Conservation (phyloP, 2,329 filamentous ascomycete genomes). For the Thermochaetoides dissita region DNA sequence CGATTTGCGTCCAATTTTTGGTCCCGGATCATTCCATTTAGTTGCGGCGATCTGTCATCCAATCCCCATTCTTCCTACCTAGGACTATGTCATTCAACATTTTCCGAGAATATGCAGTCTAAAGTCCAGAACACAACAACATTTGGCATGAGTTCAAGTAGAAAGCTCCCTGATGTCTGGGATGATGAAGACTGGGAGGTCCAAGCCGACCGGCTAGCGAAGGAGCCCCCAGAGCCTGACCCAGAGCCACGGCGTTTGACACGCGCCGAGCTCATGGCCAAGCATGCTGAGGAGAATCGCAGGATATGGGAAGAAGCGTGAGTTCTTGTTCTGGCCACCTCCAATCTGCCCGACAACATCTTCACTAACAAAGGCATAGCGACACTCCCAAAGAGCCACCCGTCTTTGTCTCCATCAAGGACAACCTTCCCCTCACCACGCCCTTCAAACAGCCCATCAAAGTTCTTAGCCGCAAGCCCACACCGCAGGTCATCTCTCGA, state of each 20-base stretch:
- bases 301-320: conserved; percentile 56
- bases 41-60: too few relatives aligned
- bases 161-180: conserved; percentile 61
- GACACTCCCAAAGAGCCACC: conserved; percentile 63
- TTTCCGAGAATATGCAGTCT: not conserved
- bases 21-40: too few relatives aligned
- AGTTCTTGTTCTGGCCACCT: too few relatives aligned
- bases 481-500: conserved; percentile 42
- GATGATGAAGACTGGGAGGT: conserved; percentile 72
- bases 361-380: conserved; percentile 25
- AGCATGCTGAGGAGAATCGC: conserved; percentile 71
- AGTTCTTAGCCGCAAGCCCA: conserved; percentile 71
- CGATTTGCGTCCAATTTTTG: too few relatives aligned
- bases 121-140: not conserved
- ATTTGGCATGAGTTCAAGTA: conserved; percentile 33
- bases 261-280: conserved; percentile 63
- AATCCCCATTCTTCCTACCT: too few relatives aligned
- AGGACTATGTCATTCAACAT: not conserved
- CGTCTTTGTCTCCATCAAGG: conserved; percentile 45
- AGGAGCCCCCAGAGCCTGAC: conserved; percentile 21
- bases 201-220: conserved; percentile 48
- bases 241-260: conserved; percentile 33
- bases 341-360: too few relatives aligned
- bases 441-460: conserved; percentile 72
- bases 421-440: conserved; percentile 43